A percentile compares a stretch with the other conserved stretches of the same genome.
Conservation (phyloP, 2,329 filamentous ascomycete genomes). For the Pleomassaria siparia region DNA sequence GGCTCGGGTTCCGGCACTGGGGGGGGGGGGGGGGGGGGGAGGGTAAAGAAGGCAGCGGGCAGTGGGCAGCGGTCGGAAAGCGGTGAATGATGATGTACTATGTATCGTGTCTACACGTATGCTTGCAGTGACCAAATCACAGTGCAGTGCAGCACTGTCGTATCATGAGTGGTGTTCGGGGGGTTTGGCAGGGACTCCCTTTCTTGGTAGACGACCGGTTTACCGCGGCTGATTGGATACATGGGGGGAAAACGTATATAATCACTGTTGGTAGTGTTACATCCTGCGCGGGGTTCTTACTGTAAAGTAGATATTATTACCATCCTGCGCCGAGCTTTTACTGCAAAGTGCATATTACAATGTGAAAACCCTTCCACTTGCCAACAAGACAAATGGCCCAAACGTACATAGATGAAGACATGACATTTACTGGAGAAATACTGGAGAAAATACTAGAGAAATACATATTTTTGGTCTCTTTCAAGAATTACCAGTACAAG, state of each 20-base stretch:
- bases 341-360: too few relatives aligned
- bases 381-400: not conserved
- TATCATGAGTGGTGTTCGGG: not conserved
- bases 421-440: too few relatives aligned
- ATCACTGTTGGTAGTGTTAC: not conserved
- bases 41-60: too few relatives aligned
- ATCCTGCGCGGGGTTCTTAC: not conserved
- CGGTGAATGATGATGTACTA: conserved; percentile 1
- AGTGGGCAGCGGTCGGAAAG: not conserved
- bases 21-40: too few relatives aligned
- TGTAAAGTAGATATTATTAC: too few relatives aligned
- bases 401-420: not conserved
- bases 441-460: too few relatives aligned
- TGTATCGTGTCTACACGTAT: too few relatives aligned
- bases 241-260: too few relatives aligned
- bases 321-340: too few relatives aligned
- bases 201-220: not conserved
- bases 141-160: not conserved
- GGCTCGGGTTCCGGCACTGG: too few relatives aligned
- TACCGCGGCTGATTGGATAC: conserved; percentile 1
- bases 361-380: too few relatives aligned
- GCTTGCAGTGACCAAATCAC: not conserved
- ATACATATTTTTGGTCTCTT: too few relatives aligned
- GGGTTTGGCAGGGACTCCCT: not conserved
- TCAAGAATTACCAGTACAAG: not conserved